Evolutionary conservation across 495 filamentous ascomycete species (phyloP).

Genomic region (Hypoxylon fragiforme): DNA sequence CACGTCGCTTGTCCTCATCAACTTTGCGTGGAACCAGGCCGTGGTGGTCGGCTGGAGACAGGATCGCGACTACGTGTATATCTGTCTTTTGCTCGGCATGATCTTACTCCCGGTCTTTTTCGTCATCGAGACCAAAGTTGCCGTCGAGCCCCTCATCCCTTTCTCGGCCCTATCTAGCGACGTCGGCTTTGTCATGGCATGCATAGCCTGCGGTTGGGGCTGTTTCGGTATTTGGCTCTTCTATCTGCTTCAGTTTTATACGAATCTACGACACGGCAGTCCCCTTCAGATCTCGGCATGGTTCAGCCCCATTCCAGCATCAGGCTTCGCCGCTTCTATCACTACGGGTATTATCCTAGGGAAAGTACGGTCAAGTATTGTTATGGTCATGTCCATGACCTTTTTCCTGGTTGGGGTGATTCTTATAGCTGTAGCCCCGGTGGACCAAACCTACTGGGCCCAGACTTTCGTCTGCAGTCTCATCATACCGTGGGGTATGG

Average conservation of each 20-base stretch:
- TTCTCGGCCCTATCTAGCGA: conserved; percentile 50
- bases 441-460: conserved; percentile 61
- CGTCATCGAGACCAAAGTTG: conserved; percentile 47
- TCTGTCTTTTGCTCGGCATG: conserved; percentile 55
- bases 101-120: conserved; percentile 54
- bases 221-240: conserved; percentile 63
- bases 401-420: conserved; percentile 51
- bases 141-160: conserved; percentile 57
- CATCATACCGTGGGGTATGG: conserved; percentile 64
- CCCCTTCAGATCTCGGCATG: conserved; percentile 51
- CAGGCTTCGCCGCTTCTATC: conserved; percentile 51
- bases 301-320: conserved; percentile 45
- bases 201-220: conserved; percentile 61
- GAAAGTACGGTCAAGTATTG: conserved; percentile 42
- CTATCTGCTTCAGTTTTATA: conserved; percentile 58
- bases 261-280: conserved; percentile 45
- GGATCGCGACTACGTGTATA: conserved; percentile 47
- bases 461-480: conserved; percentile 60
- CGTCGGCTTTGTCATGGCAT: conserved; percentile 56
- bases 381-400: conserved; percentile 56
- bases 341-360: conserved; percentile 50
- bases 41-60: conserved; percentile 60
- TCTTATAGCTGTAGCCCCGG: conserved; percentile 51
- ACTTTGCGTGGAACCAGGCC: conserved; percentile 64
- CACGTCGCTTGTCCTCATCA: conserved; percentile 56